A percentile compares a stretch with the other conserved stretches of the same genome.
Conservation (phyloP, 805 yeast genomes). For the Metschnikowia rubicola region DNA sequence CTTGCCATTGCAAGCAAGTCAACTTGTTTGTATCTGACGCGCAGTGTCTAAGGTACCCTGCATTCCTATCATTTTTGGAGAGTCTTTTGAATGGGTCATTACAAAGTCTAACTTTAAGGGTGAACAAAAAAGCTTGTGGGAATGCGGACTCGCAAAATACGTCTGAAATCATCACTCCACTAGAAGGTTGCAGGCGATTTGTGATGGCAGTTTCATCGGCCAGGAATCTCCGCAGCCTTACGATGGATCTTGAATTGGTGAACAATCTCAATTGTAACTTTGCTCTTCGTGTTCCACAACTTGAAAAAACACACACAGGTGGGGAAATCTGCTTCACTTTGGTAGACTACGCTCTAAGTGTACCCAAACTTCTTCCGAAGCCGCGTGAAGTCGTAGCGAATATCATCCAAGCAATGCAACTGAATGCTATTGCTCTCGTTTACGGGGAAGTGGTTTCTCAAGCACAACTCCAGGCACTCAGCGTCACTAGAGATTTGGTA, state of each 20-base stretch:
- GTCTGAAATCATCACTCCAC: neutral
- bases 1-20: slow-evolving; percentile 4
- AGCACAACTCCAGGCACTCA: slow-evolving; percentile 23
- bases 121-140: slow-evolving; percentile 1
- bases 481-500: slow-evolving; percentile 19
- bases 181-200: slow-evolving; percentile 1
- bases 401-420: slow-evolving; percentile 13
- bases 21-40: slow-evolving; percentile 18
- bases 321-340: slow-evolving; percentile 12
- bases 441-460: slow-evolving; percentile 31
- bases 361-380: slow-evolving; percentile 10
- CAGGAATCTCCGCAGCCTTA: slow-evolving; percentile 7
- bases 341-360: slow-evolving; percentile 22
- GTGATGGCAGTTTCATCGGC: slow-evolving; percentile 4
- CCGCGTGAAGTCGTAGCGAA: slow-evolving; percentile 12
- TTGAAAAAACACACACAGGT: neutral
- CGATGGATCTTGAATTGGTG: slow-evolving; percentile 15
- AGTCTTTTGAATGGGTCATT: neutral
- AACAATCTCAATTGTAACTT: neutral
- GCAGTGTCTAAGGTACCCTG: slow-evolving; percentile 11
- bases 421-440: slow-evolving; percentile 18
- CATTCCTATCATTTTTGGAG: slow-evolving; percentile 2
- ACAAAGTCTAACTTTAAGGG: neutral
- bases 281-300: neutral
- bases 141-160: neutral